Conservation (phyloP, 2,329 filamentous ascomycete genomes). For the Shiraia bambusicola region DNA sequence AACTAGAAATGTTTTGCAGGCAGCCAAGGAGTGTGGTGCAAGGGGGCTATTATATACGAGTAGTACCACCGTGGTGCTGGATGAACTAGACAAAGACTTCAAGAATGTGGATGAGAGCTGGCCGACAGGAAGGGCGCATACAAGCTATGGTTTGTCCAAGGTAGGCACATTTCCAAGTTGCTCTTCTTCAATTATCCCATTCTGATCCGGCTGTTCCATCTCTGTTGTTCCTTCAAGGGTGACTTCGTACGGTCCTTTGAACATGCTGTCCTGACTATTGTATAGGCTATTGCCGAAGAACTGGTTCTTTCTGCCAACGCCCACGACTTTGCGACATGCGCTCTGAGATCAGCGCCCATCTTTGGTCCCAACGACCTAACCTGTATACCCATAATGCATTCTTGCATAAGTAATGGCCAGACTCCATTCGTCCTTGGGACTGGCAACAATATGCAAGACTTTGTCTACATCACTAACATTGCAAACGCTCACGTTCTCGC, state of each 20-base stretch:
- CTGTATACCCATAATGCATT: conserved; percentile 70
- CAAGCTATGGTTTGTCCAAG: conserved; percentile 90
- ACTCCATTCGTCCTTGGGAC: conserved; percentile 79
- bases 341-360: conserved; percentile 84
- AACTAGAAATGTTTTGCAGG: conserved; percentile 74
- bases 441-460: conserved; percentile 70
- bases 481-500: conserved; percentile 83
- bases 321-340: conserved; percentile 68
- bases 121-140: conserved; percentile 70
- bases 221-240: too few species aligned
- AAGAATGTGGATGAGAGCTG: conserved; percentile 83
- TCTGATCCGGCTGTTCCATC: too few species aligned
- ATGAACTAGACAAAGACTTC: conserved; percentile 72
- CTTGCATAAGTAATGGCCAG: conserved; percentile 67
- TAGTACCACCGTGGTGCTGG: conserved; percentile 81
- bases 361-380: conserved; percentile 88
- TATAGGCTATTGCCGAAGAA: conserved; percentile 75
- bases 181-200: not conserved
- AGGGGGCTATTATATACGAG: conserved; percentile 89
- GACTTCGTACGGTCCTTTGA: too few species aligned
- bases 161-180: conserved; percentile 44
- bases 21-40: conserved; percentile 68
- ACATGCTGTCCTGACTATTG: too few species aligned
- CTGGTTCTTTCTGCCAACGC: conserved; percentile 75
- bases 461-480: conserved; percentile 68